Base-by-base conservation (phyloP, 1,139 yeast genomes). In the Yamadazyma oceani region DNA sequence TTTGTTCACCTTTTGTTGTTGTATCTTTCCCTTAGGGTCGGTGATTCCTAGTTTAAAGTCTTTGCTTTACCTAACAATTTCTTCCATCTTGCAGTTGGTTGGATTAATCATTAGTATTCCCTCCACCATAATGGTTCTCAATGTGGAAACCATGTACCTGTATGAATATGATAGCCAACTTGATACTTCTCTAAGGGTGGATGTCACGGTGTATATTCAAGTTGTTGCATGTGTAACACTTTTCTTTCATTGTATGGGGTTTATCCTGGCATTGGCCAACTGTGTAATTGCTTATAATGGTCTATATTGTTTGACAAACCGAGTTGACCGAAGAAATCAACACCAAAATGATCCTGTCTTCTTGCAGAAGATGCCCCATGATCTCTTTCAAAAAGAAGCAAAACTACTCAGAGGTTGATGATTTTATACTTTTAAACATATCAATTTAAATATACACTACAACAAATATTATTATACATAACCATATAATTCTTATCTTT, bases 181-280 rank as follows among this genome's bases (percentile, higher is more conserved):
- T 16, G 43, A 42, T 1, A 32, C 32, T 2, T 36, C 49, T 2
- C 42, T 39, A 1, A 45, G 49, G 35, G 53, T 54, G 2, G 58
- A 66, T 26, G 61, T 67, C 6, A 63, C 72, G 1, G 33, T 45
- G 0, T 48, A 45, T 38, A 44, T 55, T 19, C 55, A 44, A 32
- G 38, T 48, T 1, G 45, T 56, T 26, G 40, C 50, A 5, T 41
- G 51, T 22, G 13, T 46, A 3, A 32, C 47, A 0, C 31, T 54
- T 36, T 28, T 44, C 1, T 42, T 50, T 16, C 49, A 57, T 19
- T 22, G 42, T 5, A 24, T 50, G 6, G 52, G 57, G 2, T 39
- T 49, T 2, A 6, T 40, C 1, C 35, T 42, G 17, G 40, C 42
- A 13, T 38, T 45, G 2, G 17, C 34, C 1, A 42, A 46, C 23